phyloP scores from a whole-genome alignment of 164 flowering plant species.

The Brasenia schreberi region DNA sequence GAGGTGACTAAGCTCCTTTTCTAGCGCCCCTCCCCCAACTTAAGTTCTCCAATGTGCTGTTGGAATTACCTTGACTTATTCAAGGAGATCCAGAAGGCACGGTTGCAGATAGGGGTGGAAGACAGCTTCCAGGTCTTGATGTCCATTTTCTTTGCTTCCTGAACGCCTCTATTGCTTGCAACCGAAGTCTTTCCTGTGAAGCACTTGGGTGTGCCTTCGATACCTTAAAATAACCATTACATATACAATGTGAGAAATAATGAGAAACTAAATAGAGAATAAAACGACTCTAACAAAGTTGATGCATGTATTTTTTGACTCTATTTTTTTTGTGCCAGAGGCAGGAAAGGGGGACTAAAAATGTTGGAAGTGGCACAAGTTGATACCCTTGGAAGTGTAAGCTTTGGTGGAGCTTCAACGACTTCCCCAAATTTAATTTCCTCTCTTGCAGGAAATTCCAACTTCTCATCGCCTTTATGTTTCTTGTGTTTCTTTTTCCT shows the following conservation, averaged over 20 bases:
- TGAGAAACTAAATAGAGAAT: no score
- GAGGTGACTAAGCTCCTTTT: no score
- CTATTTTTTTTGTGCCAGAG: not conserved
- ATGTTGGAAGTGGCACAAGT: not conserved
- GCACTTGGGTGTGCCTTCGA: conserved; percentile 41
- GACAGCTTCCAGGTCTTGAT: conserved; percentile 62
- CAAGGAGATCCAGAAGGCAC: conserved; percentile 8
- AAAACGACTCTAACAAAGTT: not conserved
- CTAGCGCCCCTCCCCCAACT: no score
- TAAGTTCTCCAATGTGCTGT: no score
- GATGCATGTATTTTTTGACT: not conserved
- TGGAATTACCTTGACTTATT: no score
- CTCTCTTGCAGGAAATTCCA: conserved; percentile 53
- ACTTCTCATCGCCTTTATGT: conserved; percentile 24
- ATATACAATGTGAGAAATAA: not conserved
- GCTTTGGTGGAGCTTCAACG: conserved; percentile 87
- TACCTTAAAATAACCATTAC: conserved; percentile 18
- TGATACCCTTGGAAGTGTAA: conserved; percentile 57
- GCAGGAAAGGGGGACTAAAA: not conserved
- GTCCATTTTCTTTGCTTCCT: conserved; percentile 71
- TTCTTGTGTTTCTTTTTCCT: conserved; percentile 58
- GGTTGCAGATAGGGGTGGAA: conserved; percentile 19
- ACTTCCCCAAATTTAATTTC: conserved; percentile 57
- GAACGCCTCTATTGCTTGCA: conserved; percentile 77
- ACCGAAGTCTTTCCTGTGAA: conserved; percentile 65